Evolutionary conservation across 2,329 filamentous ascomycete species (phyloP).

Genomic region (Chalara sp.): DNA sequence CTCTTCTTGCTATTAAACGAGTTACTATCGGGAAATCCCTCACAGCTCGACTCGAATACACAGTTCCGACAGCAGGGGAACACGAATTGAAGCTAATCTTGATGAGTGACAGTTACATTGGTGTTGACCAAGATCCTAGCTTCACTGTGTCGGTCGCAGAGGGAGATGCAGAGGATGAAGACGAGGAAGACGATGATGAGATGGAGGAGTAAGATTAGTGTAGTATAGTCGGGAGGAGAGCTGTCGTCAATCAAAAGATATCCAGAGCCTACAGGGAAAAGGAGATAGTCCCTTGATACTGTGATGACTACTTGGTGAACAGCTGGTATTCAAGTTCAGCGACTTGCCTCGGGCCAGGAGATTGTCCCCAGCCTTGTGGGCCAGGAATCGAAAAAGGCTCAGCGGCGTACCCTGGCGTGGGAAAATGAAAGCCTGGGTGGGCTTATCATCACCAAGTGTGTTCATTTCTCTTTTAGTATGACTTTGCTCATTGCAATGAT

Average conservation of each 20-base stretch:
- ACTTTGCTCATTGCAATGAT: too few relatives aligned
- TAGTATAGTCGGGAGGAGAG: slow-evolving; percentile 27
- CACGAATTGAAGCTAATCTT: slow-evolving; percentile 87
- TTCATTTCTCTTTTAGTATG: too few relatives aligned
- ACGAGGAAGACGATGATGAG: slow-evolving; percentile 48
- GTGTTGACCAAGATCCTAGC: slow-evolving; percentile 89
- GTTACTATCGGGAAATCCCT: slow-evolving; percentile 78
- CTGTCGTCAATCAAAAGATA: not conserved
- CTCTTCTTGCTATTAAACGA: slow-evolving; percentile 85
- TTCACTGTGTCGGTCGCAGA: slow-evolving; percentile 84
- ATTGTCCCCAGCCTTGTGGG: too few relatives aligned
- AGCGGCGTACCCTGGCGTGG: too few relatives aligned
- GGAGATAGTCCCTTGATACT: too few relatives aligned
- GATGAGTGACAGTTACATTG: slow-evolving; percentile 96
- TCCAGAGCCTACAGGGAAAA: too few relatives aligned
- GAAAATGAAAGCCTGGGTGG: too few relatives aligned
- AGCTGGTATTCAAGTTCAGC: too few relatives aligned
- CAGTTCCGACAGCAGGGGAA: slow-evolving; percentile 74
- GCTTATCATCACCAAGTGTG: too few relatives aligned
- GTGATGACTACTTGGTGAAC: too few relatives aligned
- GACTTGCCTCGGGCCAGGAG: too few relatives aligned
- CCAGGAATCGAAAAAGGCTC: too few relatives aligned
- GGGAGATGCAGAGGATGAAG: slow-evolving; percentile 88
- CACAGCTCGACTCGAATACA: slow-evolving; percentile 78
- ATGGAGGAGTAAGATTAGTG: slow-evolving; percentile 5